phyloP scores from a whole-genome alignment of 2,329 filamentous ascomycete genomes.

The Claviceps lovelessii region DNA sequence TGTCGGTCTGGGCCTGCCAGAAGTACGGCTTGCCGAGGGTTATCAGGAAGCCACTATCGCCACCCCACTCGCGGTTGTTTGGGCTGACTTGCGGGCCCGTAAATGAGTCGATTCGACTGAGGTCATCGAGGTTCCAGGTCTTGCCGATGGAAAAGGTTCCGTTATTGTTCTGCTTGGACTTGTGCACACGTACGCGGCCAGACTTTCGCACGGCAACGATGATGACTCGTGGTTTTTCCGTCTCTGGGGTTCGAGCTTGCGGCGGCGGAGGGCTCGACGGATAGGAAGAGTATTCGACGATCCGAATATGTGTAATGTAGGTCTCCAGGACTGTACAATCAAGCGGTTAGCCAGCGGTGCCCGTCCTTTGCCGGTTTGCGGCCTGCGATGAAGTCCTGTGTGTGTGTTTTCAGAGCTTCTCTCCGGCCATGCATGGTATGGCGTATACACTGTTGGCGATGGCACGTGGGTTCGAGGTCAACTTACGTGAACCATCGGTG shows the following conservation, averaged over 20 bases:
- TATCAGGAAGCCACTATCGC: constrained; percentile 71
- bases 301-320: constrained; percentile 93
- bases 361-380: background rate
- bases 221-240: constrained; percentile 81
- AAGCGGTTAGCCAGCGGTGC: constrained; percentile 6
- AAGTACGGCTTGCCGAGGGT: constrained; percentile 91
- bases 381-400: background rate
- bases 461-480: background rate
- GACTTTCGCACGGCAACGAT: constrained; percentile 88
- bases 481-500: constrained; percentile 68
- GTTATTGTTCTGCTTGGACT: constrained; percentile 88
- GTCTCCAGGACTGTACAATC: constrained; percentile 47
- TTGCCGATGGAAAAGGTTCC: constrained; percentile 95
- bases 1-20: constrained; percentile 84
- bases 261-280: constrained; percentile 77
- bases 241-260: constrained; percentile 49
- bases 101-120: constrained; percentile 72
- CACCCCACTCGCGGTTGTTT: constrained; percentile 60
- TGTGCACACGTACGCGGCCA: constrained; percentile 87
- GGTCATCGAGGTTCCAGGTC: constrained; percentile 91
- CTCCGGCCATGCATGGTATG: background rate
- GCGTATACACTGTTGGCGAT: background rate
- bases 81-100: constrained; percentile 44
- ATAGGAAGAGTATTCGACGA: constrained; percentile 72
- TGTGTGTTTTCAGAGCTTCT: too few species aligned